Base-by-base conservation (phyloP, 176 grass and related monocot genomes). In the Dactylis glomerata region DNA sequence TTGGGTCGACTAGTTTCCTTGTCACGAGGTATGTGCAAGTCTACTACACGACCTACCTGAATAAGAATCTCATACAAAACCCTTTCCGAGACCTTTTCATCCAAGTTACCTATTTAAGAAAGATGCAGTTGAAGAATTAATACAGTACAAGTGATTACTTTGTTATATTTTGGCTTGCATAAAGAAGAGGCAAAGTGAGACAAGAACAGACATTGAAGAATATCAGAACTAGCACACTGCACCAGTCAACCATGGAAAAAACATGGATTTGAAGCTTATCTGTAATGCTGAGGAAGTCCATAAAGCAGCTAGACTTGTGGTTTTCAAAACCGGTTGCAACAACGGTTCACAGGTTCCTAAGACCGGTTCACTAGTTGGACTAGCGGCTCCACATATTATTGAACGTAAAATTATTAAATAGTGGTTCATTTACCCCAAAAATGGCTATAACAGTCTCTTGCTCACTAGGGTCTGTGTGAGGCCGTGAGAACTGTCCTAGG, bases 21-120 rank as follows among this genome's bases (percentile, higher is more conserved):
- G 89, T 99, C 93, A 78, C 91, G 91, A 65, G 96, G 96, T 79
- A 99, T 92, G 76, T 99, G 92, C 73, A 96, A 79, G 85, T 99
- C 93, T 85, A 99, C 88, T 80, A 96, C 81, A 84, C 75, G 85
- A 83, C 96, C 96, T 93, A 89, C 93, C 90, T 99, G 96, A 82
- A 99, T 92, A 87, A 95, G 85, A 86, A 99, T 99, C 59, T 99
- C 96, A 84, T 99, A 94, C 56, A 99, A 83, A 23, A 99, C 88
- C 82, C 77, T 93, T 78, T 99, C 96, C 23, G 87, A 79, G 28
- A 96, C 88, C 80, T 87, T 99, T 77, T 99, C 96, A 87, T 99
- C 93, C 93, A 99, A 94, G 91, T 99, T 99, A 90, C 96, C 96
- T 98, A 86, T 86, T 83, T 59, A 79, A 80, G 30, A 81, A 81